These are phyloP conservation scores for Tanacetum coccineum DNA, from an alignment of 129 eudicot species.

Conservation along the genomic window DNA sequence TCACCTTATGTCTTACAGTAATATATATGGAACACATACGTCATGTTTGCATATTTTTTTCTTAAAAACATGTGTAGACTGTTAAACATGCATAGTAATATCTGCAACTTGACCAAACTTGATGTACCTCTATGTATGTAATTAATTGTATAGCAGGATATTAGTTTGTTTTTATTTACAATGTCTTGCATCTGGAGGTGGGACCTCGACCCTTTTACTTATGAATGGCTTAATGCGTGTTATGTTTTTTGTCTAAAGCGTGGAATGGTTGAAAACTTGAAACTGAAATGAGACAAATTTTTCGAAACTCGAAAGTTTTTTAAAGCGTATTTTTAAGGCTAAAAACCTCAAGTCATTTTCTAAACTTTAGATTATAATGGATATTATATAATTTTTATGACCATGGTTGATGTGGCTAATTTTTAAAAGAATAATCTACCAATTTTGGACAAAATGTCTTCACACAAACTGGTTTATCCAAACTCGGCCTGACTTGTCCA, in stretches of 20 bases:
- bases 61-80: neutral
- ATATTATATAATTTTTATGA: no score
- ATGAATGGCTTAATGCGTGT: neutral
- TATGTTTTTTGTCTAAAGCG: no score
- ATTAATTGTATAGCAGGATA: slow-evolving; percentile 5
- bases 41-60: slow-evolving; percentile 16
- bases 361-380: no score
- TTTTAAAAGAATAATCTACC: neutral
- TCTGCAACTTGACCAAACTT: slow-evolving; percentile 1
- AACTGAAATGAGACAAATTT: no score
- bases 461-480: no score
- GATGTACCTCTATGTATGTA: neutral
- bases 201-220: neutral
- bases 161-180: slow-evolving; percentile 3
- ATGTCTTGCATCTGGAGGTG: slow-evolving; percentile 5
- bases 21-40: neutral
- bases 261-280: no score
- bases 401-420: neutral
- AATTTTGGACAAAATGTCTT: no score
- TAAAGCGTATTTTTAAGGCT: no score
- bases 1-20: neutral
- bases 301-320: no score
- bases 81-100: neutral
- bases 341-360: no score
- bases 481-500: no score